Conservation (phyloP, 2,329 filamentous ascomycete species). For the Aureobasidium sp. region DNA sequence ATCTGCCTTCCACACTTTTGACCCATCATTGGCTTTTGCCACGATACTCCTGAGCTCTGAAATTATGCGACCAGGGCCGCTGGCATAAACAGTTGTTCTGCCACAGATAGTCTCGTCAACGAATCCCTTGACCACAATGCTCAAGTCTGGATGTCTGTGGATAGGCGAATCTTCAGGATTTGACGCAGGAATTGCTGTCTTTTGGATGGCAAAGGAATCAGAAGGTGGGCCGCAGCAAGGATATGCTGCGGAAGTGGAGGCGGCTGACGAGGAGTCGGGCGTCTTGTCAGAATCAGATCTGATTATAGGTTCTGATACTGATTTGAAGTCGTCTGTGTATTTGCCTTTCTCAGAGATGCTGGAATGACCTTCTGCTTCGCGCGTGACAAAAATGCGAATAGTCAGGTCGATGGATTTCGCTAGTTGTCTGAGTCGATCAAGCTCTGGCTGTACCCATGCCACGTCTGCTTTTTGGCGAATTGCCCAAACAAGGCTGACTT, state of each 20-base stretch:
- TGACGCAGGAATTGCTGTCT: background rate
- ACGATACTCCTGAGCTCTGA: slow-evolving; percentile 9
- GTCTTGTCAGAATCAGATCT: background rate
- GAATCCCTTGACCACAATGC: background rate
- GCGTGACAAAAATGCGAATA: slow-evolving; percentile 12
- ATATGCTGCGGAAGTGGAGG: background rate
- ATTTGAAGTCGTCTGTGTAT: background rate
- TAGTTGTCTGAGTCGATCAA: slow-evolving; percentile 4
- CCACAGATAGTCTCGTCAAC: slow-evolving; percentile 4
- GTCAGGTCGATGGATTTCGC: slow-evolving; percentile 5
- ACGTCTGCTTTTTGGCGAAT: slow-evolving; percentile 8
- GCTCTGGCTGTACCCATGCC: slow-evolving; percentile 7
- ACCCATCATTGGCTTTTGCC: background rate
- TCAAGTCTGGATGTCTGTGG: slow-evolving; percentile 9
- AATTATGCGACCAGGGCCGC: slow-evolving; percentile 11
- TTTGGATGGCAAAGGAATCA: background rate
- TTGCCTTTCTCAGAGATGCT: background rate
- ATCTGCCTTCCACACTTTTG: slow-evolving; percentile 10
- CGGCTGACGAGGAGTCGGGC: background rate
- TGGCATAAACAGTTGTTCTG: slow-evolving; percentile 10
- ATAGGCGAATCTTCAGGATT: background rate
- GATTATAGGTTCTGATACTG: background rate
- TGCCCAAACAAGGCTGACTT: slow-evolving; percentile 9
- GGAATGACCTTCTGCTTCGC: background rate
- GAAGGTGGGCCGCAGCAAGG: background rate